These are phyloP conservation scores for Leccinum longicurvipes DNA, from an alignment of 768 basidiomycete species.

Conservation along the genomic window DNA sequence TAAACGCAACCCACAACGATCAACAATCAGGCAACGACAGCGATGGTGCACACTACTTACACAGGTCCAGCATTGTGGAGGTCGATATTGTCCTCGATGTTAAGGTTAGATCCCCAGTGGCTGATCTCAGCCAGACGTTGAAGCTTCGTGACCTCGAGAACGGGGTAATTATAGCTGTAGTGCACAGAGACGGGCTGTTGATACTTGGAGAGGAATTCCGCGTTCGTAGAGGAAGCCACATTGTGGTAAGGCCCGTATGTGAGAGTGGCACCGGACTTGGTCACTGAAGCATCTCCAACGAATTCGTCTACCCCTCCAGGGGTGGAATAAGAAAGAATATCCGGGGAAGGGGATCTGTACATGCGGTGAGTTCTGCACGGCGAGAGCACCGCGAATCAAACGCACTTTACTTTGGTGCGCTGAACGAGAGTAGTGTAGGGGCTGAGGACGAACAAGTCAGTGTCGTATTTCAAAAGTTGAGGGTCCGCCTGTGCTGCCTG, in stretches of 20 bases:
- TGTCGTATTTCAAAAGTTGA: constrained; percentile 75
- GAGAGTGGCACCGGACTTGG: constrained; percentile 74
- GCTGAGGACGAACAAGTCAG: constrained; percentile 78
- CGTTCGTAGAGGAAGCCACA: constrained; percentile 59
- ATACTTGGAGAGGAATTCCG: constrained; percentile 52
- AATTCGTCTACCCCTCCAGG: constrained; percentile 61
- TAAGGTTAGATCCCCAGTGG: constrained; percentile 95
- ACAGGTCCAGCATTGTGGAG: constrained; percentile 87
- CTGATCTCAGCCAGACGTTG: constrained; percentile 85
- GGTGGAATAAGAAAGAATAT: constrained; percentile 68
- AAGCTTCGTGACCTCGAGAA: constrained; percentile 71
- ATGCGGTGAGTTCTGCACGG: constrained; percentile 3
- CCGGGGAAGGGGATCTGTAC: constrained; percentile 64
- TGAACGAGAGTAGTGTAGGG: constrained; percentile 81
- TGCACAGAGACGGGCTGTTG: constrained; percentile 73
- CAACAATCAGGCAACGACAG: background rate
- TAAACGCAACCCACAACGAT: constrained; percentile 29
- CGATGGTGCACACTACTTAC: constrained; percentile 48
- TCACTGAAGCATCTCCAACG: constrained; percentile 55
- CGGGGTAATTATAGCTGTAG: constrained; percentile 79
- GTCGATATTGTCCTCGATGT: constrained; percentile 83
- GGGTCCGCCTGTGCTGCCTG: constrained; percentile 70
- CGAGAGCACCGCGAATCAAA: constrained; percentile 4
- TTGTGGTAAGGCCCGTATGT: constrained; percentile 88
- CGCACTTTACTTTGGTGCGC: constrained; percentile 83